Percentiles rank a stretch among this genome's conserved stretches.
Conservation (phyloP, 306 rosid species). For the Mimosa pudica region DNA sequence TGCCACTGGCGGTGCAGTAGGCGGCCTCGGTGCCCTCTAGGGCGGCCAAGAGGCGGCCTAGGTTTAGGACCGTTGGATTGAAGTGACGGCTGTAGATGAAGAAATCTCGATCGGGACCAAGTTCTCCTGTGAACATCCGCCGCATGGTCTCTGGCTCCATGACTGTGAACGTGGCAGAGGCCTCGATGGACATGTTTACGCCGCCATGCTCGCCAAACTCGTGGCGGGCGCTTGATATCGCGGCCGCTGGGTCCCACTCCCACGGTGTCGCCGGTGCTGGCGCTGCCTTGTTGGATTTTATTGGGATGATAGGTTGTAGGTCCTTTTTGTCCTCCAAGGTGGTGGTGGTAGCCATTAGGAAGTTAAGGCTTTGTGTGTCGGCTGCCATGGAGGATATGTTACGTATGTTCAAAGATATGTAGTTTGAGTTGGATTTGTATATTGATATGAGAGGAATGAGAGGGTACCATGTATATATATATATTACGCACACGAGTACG, state of each 20-base stretch:
- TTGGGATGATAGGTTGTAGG: background rate
- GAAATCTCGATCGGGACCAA: slow-evolving; percentile 82
- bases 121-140: slow-evolving; percentile 84
- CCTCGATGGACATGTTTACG: slow-evolving; percentile 97
- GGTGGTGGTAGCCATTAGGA: background rate
- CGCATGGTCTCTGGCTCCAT: slow-evolving; percentile 95
- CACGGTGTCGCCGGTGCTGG: too few relatives aligned
- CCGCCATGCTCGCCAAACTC: slow-evolving; percentile 99
- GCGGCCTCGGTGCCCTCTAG: slow-evolving; percentile 93
- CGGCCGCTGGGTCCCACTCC: slow-evolving; percentile 63
- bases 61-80: slow-evolving; percentile 85
- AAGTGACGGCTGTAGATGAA: slow-evolving; percentile 98
- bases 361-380: background rate
- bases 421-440: background rate
- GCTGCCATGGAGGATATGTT: background rate
- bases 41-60: slow-evolving; percentile 88
- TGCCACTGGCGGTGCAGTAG: slow-evolving; percentile 92
- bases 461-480: background rate
- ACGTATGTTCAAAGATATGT: background rate
- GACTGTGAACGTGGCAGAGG: slow-evolving; percentile 94
- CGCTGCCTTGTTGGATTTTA: background rate
- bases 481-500: background rate
- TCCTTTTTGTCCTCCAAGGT: background rate
- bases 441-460: background rate
- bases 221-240: slow-evolving; percentile 75